Conservation (phyloP, 441 rosid species). For the Capsella rubella region DNA sequence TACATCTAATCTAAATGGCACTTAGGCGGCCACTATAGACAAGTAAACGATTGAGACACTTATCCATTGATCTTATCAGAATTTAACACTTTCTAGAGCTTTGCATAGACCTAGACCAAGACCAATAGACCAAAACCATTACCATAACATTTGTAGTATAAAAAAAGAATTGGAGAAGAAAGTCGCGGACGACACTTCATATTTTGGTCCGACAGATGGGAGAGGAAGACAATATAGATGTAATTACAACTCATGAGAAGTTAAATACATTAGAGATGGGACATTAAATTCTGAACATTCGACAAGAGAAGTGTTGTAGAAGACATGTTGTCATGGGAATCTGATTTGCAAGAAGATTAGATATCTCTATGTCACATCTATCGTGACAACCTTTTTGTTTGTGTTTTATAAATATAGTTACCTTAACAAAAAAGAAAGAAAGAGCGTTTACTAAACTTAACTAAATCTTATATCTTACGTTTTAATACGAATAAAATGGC, state of each 20-base stretch:
- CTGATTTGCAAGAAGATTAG: background rate
- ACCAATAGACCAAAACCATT: background rate
- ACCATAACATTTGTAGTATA: background rate
- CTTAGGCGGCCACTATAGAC: background rate
- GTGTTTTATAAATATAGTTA: background rate
- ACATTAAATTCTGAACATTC: conserved; percentile 19
- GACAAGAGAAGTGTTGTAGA: conserved; percentile 8
- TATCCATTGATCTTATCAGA: background rate
- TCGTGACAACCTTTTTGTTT: background rate
- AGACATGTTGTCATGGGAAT: background rate
- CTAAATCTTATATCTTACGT: background rate
- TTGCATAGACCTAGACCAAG: background rate
- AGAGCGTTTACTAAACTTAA: background rate
- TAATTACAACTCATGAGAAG: background rate
- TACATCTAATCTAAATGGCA: background rate
- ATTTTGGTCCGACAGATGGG: background rate
- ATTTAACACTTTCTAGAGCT: conserved; percentile 2
- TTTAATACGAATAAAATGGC: background rate
- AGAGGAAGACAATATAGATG: background rate
- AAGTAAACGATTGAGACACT: background rate
- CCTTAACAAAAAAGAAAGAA: background rate
- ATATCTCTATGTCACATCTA: background rate
- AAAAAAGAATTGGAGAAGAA: background rate
- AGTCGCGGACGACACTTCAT: background rate
- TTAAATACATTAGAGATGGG: background rate